A percentile compares a stretch with the other conserved stretches of the same genome.
Evolutionary conservation across 1,284 basidiomycete species (phyloP).

Genomic region (Cutaneotrichosporon sp.): DNA sequence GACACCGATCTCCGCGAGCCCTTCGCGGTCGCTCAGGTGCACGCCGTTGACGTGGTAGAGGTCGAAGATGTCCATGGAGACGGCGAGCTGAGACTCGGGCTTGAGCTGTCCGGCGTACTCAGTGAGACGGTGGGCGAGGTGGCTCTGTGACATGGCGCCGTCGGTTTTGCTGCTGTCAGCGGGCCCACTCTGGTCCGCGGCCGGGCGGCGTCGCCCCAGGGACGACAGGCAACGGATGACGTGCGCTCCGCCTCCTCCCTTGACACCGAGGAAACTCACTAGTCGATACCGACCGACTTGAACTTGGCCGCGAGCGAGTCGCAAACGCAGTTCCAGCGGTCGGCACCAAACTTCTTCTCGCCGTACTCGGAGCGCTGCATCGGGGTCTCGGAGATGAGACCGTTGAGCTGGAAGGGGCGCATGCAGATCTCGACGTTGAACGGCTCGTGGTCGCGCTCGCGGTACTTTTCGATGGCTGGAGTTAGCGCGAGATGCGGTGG

Average conservation of each 20-base stretch:
- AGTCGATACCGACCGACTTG: conserved; percentile 46
- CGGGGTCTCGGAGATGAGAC: conserved; percentile 35
- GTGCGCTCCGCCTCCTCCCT: background rate
- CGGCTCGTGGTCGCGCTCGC: conserved; percentile 21
- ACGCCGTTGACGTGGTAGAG: conserved; percentile 53
- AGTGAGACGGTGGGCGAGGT: conserved; percentile 52
- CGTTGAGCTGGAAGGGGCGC: conserved; percentile 51
- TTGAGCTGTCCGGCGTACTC: conserved; percentile 39
- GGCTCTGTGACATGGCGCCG: conserved; percentile 49
- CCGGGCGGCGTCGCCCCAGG: background rate
- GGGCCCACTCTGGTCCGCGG: background rate
- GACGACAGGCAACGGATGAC: background rate
- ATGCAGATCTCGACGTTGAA: conserved; percentile 41
- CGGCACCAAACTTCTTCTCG: conserved; percentile 47
- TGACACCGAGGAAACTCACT: conserved; percentile 32
- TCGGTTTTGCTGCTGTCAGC: conserved; percentile 35
- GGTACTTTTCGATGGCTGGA: conserved; percentile 32
- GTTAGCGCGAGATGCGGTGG: background rate
- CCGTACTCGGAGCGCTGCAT: conserved; percentile 37
- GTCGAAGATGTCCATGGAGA: conserved; percentile 44
- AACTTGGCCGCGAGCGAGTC: conserved; percentile 43
- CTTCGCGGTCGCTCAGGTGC: conserved; percentile 45
- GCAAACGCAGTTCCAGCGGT: conserved; percentile 40
- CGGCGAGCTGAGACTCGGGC: conserved; percentile 44
- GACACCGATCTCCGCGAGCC: conserved; percentile 46